phyloP scores from a whole-genome alignment of 2,329 filamentous ascomycete genomes.

The Cladosporium sp. region DNA sequence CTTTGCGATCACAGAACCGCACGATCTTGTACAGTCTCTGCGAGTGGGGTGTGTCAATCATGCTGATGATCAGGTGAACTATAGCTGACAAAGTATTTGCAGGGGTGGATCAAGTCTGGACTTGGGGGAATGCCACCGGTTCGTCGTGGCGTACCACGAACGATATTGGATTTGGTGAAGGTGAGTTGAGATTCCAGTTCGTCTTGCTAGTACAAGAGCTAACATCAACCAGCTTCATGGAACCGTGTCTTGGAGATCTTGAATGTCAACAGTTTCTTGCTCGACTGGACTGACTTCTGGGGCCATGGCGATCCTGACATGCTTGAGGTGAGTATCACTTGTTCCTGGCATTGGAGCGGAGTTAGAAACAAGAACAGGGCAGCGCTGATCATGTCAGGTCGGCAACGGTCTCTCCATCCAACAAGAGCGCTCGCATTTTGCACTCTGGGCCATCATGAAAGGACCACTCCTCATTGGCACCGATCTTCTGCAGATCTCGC shows the following conservation, averaged over 20 bases:
- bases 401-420: constrained; percentile 37
- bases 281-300: constrained; percentile 35
- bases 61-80: too few relatives aligned
- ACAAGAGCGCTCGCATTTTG: constrained; percentile 43
- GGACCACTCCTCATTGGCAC: constrained; percentile 48
- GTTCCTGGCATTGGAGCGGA: not conserved
- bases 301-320: constrained; percentile 39
- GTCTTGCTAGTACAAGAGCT: not conserved
- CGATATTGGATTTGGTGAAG: constrained; percentile 21
- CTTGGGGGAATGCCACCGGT: constrained; percentile 33
- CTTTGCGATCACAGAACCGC: constrained; percentile 27
- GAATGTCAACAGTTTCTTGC: constrained; percentile 35
- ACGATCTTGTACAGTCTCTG: constrained; percentile 35
- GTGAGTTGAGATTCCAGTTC: not conserved
- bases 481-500: constrained; percentile 38
- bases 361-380: too few relatives aligned
- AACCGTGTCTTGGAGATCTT: constrained; percentile 30
- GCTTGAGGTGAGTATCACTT: constrained; percentile 34
- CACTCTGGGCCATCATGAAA: constrained; percentile 46
- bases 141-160: constrained; percentile 32
- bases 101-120: constrained; percentile 27
- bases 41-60: constrained; percentile 30
- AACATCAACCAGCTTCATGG: constrained; percentile 16
- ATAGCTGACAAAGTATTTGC: not conserved
- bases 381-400: constrained; percentile 20